A percentile compares a stretch with the other conserved stretches of the same genome.
Conservation (phyloP, 106 monocot genomes). For the Acorus gramineus region DNA sequence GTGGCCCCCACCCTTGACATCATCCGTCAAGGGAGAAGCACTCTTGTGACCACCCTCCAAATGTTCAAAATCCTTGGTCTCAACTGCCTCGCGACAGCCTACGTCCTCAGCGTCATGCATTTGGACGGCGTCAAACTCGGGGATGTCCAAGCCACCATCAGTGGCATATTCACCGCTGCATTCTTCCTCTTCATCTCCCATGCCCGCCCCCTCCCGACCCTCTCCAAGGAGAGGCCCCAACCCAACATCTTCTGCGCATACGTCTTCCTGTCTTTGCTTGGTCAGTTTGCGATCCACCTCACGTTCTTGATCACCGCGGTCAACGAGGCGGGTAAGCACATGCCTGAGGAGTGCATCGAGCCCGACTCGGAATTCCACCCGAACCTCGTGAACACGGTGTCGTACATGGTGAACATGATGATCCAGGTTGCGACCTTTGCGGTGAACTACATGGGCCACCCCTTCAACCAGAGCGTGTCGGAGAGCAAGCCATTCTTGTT, state of each 20-base stretch:
- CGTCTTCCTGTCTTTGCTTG: slow-evolving; percentile 82
- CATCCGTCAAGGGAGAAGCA: slow-evolving; percentile 93
- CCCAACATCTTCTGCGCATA: slow-evolving; percentile 95
- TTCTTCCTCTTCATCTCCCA: slow-evolving; percentile 99
- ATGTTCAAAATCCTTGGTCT: slow-evolving; percentile 99
- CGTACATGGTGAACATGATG: slow-evolving; percentile 99
- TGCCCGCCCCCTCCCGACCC: slow-evolving; percentile 80
- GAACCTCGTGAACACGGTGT: slow-evolving; percentile 92
- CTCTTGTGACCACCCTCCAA: slow-evolving; percentile 94
- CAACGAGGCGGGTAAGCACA: slow-evolving; percentile 66
- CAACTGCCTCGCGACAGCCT: slow-evolving; percentile 97
- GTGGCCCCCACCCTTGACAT: slow-evolving; percentile 89
- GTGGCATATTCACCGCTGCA: slow-evolving; percentile 88
- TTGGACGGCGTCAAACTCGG: slow-evolving; percentile 98
- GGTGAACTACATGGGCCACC: slow-evolving; percentile 96
- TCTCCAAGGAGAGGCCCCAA: slow-evolving; percentile 67
- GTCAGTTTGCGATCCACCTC: slow-evolving; percentile 93
- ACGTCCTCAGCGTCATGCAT: slow-evolving; percentile 96
- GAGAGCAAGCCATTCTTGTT: slow-evolving; percentile 85
- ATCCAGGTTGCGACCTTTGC: slow-evolving; percentile 99
- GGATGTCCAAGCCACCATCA: slow-evolving; percentile 91
- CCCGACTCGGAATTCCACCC: slow-evolving; percentile 94
- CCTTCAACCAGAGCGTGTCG: slow-evolving; percentile 84
- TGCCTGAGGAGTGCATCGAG: slow-evolving; percentile 98
- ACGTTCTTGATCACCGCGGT: slow-evolving; percentile 68